Evolutionary conservation across 2,329 filamentous ascomycete genomes (phyloP), one percentile per base, ranked within the genome.

Genomic region (Penicillium sp.): DNA sequence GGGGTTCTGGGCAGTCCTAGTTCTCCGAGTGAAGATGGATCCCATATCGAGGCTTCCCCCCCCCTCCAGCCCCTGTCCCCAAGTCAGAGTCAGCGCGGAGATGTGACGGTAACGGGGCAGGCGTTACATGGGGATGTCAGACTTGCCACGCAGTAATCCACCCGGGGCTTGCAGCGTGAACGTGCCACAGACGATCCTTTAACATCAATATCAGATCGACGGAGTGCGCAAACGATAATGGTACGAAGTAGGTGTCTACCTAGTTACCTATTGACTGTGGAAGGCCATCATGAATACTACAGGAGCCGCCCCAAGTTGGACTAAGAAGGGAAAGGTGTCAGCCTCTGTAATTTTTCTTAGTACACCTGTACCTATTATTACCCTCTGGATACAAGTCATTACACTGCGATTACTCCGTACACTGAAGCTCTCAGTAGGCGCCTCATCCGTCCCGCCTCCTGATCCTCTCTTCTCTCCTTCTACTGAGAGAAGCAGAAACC

Each of bases 361-460:
- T 36, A 16, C 33, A n/a, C n/a, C 33, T 16, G 33, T 36, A 36
- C 33, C 28, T 29, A 34, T 34, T n/a, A 6, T n/a, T 29, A 29
- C 28, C 28, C 10, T 29, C 12, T 29, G 12, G 28, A 29, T 34
- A n/a, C 18, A 16, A 9, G 34, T 38, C 8, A 38, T 38, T 38
- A 38, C 34, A 18, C 16, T 6, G 9, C 3, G 36, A 39, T 39
- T 39, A 38, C 34, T 18, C n/a, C 34, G 6, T n/a, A 18, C n/a
- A 36, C 34, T 18, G 21, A 24, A 44, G 41, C 44, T 41, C 34
- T 48, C 39, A 44, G 51, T 46, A 58, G 51, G 50, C 53, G 60
- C 60, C 58, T 62, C 57, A 60, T 58, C 57, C 59, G 56, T 58
- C 52, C 53, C 56, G 51, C 57, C 45, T 42, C 53, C 42, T 45